Conservation (phyloP, 805 yeast genomes). For the Naumovozyma dairenensis region DNA sequence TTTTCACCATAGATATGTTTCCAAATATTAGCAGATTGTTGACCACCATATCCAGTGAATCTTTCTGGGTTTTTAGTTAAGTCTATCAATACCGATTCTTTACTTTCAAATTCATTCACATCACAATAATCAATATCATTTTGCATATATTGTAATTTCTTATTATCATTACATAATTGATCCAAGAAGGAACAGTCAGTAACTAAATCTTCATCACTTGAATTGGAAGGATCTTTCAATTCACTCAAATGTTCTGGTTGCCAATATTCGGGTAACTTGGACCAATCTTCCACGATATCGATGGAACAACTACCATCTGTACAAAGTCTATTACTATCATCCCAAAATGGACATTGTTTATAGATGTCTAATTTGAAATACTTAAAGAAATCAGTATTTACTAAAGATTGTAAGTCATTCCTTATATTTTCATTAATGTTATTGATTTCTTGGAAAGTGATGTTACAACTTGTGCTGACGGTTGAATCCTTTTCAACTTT, state of each 20-base stretch:
- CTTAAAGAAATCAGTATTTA: constrained; percentile 70
- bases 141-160: constrained; percentile 4
- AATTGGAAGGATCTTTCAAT: constrained; percentile 22
- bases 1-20: constrained; percentile 83
- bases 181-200: constrained; percentile 30
- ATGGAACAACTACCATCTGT: constrained; percentile 86
- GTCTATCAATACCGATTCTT: constrained; percentile 74
- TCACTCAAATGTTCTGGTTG: constrained; percentile 55
- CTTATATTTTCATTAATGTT: constrained; percentile 42
- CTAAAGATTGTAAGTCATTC: constrained; percentile 48
- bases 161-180: constrained; percentile 28
- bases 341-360: constrained; percentile 80
- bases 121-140: constrained; percentile 60
- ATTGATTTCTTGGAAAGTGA: constrained; percentile 40
- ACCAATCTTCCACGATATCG: constrained; percentile 68
- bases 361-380: constrained; percentile 79
- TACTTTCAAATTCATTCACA: constrained; percentile 47
- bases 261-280: constrained; percentile 61
- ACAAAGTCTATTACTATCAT: constrained; percentile 67
- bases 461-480: constrained; percentile 31
- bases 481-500: constrained; percentile 26
- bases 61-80: constrained; percentile 86
- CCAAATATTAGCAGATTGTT: constrained; percentile 90
- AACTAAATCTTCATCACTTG: constrained; percentile 23
- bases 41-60: constrained; percentile 93